Base-by-base conservation (phyloP, 1,284 basidiomycete species). In the Mycosarcoma mackinlayi region DNA sequence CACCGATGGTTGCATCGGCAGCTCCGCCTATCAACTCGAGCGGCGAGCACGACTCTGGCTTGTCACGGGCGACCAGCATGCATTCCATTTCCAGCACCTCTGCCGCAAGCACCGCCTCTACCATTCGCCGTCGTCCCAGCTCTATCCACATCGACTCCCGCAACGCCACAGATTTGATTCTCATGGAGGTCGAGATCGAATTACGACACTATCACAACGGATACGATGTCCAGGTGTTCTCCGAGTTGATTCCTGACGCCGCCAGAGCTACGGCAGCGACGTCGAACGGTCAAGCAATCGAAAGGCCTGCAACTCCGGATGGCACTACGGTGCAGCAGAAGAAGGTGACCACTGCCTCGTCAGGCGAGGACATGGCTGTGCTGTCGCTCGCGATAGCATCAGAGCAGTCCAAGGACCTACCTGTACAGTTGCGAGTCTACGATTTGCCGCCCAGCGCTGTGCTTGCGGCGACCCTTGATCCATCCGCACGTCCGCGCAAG, bases 391-490 rank as follows among this genome's bases (percentile, higher is more conserved):
- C 35, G 6, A 51, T 51, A 46, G 71, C 67, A 1, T 41, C 64
- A 2, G 54, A 64, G 24, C 23, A 40, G 14, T 47, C 39, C 14
- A 59, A 40, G 16, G 75, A 74, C n/a, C 42, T 81, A 30, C 79
- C 80, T 11, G 50, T 77, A 21, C 55, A 69, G 21, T 54, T 77
- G 21, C 49, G 50, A 11, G 66, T 77, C 9, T 75, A 72, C 49
- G 80, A 82, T 33, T 52, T 80, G 38, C 80, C 79, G 10, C 79
- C 80, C 8, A 77, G 76, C 24, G 79, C 80, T 3, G 67, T 81
- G n/a, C 68, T 79, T 8, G 80, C 78, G 0, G 80, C 80, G 3
- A 81, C 80, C 19, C 73, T 78, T 2, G 73, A 77, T 45, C 68
- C 76, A 1, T 66, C 68, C 3, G 72, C 70, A 3, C 64, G 76